Evolutionary conservation across 768 basidiomycete genomes (phyloP).

Genomic region (Naganishia onofrii): DNA sequence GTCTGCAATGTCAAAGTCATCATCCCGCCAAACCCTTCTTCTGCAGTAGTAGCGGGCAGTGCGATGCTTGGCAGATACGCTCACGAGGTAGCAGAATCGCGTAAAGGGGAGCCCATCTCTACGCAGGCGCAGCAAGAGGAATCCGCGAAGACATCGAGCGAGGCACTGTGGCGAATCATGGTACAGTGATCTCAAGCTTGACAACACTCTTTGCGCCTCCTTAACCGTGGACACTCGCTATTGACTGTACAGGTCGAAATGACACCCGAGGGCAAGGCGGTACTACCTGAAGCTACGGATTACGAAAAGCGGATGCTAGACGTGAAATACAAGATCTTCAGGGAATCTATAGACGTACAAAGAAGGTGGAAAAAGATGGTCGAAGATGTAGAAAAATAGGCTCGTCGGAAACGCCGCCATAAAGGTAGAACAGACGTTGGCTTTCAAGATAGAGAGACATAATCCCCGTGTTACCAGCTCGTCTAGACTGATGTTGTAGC

Average conservation of each 20-base stretch:
- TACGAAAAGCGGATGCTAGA: slow-evolving; percentile 71
- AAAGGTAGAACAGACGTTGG: no score
- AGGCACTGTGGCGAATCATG: slow-evolving; percentile 88
- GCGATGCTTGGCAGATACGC: slow-evolving; percentile 93
- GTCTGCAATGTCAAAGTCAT: slow-evolving; percentile 78
- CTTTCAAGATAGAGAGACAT: no score
- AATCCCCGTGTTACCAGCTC: no score
- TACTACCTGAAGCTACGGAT: slow-evolving; percentile 62
- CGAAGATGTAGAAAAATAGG: slow-evolving; percentile 42
- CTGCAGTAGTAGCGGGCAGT: slow-evolving; percentile 84
- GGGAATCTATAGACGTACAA: slow-evolving; percentile 83
- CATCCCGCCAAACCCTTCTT: slow-evolving; percentile 69
- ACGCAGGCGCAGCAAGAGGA: slow-evolving; percentile 52
- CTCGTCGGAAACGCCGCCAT: background rate
- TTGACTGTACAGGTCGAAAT: slow-evolving; percentile 67
- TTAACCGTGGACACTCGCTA: background rate
- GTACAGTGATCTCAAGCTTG: slow-evolving; percentile 53
- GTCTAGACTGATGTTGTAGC: no score
- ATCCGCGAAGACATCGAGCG: slow-evolving; percentile 58
- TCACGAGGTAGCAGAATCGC: slow-evolving; percentile 57
- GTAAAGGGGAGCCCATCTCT: slow-evolving; percentile 51
- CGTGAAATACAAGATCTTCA: slow-evolving; percentile 91
- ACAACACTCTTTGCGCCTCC: no score
- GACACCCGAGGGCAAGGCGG: slow-evolving; percentile 76
- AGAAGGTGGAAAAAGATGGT: slow-evolving; percentile 71